Percentiles rank a stretch among this genome's conserved stretches.
These are phyloP conservation scores for Effrenium voratum DNA, from an alignment of 73 alveolate species.

Conservation along the genomic window DNA sequence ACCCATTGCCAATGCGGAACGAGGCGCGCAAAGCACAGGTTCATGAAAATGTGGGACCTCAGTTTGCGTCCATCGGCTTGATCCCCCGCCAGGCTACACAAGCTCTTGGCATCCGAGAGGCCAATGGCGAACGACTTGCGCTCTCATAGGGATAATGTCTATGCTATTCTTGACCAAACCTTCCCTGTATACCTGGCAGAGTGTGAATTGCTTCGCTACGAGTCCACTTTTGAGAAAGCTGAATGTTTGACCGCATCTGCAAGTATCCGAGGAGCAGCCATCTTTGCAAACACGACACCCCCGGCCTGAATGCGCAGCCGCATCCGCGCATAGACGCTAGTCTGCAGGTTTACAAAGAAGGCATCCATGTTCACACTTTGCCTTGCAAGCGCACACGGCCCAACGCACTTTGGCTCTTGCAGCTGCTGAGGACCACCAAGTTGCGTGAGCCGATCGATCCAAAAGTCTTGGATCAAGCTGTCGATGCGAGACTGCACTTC, in stretches of 20 bases:
- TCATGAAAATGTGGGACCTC: slow-evolving; percentile 66
- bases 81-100: no score
- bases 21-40: slow-evolving; percentile 71
- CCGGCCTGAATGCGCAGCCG: slow-evolving; percentile 21
- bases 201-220: no score
- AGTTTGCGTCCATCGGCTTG: neutral
- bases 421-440: neutral
- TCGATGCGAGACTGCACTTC: slow-evolving; percentile 68
- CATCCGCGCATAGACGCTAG: slow-evolving; percentile 55
- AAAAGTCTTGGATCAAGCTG: slow-evolving; percentile 28
- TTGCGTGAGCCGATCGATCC: slow-evolving; percentile 59
- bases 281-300: no score
- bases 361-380: slow-evolving; percentile 40
- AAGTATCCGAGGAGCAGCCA: no score
- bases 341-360: slow-evolving; percentile 64
- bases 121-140: slow-evolving; percentile 31
- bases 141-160: slow-evolving; percentile 37
- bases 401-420: neutral
- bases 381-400: neutral
- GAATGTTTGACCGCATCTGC: no score
- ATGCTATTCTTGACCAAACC: slow-evolving; percentile 13
- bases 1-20: no score
- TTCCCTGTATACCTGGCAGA: slow-evolving; percentile 39
- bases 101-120: neutral
- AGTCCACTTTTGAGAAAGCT: no score